Conservation (phyloP, 1,284 basidiomycete species). For the Boletus semigastroideus region DNA sequence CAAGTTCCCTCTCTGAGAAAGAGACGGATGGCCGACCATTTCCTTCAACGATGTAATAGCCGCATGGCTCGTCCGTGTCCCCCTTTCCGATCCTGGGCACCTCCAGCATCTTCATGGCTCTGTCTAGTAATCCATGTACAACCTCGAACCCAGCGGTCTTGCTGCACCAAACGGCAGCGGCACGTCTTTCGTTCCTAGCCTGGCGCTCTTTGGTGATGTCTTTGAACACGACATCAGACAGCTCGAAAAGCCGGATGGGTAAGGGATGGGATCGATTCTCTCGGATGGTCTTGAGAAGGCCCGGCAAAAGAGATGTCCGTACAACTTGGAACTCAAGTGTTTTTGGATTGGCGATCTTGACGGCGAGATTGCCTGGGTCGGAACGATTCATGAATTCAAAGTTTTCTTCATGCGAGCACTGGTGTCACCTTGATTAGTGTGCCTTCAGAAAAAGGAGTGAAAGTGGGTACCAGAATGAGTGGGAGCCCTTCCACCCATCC, state of each 20-base stretch:
- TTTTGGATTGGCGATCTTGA: conserved; percentile 96
- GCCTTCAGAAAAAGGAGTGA: background rate
- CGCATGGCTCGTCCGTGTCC: conserved; percentile 58
- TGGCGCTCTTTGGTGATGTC: conserved; percentile 79
- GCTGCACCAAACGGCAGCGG: conserved; percentile 93
- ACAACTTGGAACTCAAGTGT: conserved; percentile 98
- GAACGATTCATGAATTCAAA: conserved; percentile 88
- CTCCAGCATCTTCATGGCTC: conserved; percentile 93
- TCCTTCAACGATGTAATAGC: conserved; percentile 91
- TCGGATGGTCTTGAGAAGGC: conserved; percentile 93
- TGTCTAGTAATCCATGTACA: conserved; percentile 92
- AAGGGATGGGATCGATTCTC: conserved; percentile 95
- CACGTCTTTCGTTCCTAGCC: conserved; percentile 83
- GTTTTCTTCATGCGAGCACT: conserved; percentile 99
- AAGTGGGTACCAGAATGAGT: conserved; percentile 75
- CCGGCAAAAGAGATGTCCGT: conserved; percentile 92
- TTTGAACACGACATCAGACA: conserved; percentile 92
- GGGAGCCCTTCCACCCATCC: conserved; percentile 97
- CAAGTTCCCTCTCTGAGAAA: background rate
- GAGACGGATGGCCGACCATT: conserved; percentile 54
- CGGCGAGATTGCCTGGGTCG: conserved; percentile 80
- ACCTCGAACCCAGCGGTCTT: conserved; percentile 97
- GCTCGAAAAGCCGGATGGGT: conserved; percentile 93
- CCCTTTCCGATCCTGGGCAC: conserved; percentile 73
- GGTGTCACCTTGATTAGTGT: conserved; percentile 6